Evolutionary conservation across 2,329 filamentous ascomycete species (phyloP).

Genomic region (Neopestalotiopsis rosae): DNA sequence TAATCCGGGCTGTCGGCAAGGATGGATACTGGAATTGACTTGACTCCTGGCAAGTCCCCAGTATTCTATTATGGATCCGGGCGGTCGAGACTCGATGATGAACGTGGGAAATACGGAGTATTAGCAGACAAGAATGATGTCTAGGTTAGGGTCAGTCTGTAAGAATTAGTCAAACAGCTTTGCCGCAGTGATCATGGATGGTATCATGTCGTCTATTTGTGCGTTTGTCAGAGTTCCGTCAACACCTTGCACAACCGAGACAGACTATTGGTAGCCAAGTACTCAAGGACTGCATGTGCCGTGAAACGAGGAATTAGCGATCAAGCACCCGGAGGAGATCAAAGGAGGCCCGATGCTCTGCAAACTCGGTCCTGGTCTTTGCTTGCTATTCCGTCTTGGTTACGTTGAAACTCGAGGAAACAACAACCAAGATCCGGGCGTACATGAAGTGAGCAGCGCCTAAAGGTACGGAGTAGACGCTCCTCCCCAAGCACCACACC

Average conservation of each 20-base stretch:
- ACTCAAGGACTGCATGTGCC: neutral
- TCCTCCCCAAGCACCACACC: neutral
- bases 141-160: neutral
- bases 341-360: neutral
- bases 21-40: neutral
- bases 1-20: neutral
- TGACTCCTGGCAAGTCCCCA: neutral
- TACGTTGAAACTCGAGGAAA: neutral
- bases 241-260: neutral
- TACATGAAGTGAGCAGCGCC: neutral
- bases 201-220: slow-evolving; percentile 4
- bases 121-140: neutral
- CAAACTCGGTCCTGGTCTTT: neutral
- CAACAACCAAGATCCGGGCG: neutral
- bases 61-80: neutral
- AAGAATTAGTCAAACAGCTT: slow-evolving; percentile 21
- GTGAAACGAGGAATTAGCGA: neutral
- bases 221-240: neutral
- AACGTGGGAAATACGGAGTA: neutral
- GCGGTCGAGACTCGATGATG: neutral
- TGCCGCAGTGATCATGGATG: slow-evolving; percentile 27
- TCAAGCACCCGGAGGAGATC: neutral
- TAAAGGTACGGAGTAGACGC: neutral
- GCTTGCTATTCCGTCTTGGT: neutral
- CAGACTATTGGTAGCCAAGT: neutral